A percentile compares a stretch with the other conserved stretches of the same genome.
These are phyloP conservation scores for Ophiostoma novo-ulmi DNA, from an alignment of 2,329 filamentous ascomycete genomes.

Conservation along the genomic window DNA sequence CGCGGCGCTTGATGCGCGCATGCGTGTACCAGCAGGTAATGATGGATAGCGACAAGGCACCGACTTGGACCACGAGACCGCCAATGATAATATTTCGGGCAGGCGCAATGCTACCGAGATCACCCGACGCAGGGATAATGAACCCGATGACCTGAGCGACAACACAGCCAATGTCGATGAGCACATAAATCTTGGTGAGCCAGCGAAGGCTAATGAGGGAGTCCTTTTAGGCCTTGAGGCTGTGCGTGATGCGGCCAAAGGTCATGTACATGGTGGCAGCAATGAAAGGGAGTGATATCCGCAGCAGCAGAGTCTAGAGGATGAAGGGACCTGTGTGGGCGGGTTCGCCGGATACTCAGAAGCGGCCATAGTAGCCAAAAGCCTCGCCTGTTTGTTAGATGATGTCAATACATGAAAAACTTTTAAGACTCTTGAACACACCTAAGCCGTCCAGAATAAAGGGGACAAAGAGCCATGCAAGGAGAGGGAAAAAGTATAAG, in stretches of 20 bases:
- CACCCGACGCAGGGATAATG: not conserved
- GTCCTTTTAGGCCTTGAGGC: not conserved
- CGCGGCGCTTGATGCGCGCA: not conserved
- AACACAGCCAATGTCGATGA: slow-evolving; percentile 5
- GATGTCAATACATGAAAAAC: not conserved
- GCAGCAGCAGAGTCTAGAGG: not conserved
- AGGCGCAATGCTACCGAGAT: not conserved
- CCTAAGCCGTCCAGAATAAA: not conserved
- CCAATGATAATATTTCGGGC: not conserved
- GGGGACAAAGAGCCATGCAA: not conserved
- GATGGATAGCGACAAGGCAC: not conserved
- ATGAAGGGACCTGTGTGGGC: not conserved
- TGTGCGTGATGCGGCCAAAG: not conserved
- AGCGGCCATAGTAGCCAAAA: not conserved
- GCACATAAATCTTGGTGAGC: slow-evolving; percentile 1
- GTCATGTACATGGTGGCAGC: not conserved
- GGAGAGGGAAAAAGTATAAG: not conserved
- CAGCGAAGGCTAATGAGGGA: not conserved
- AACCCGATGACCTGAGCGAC: not conserved
- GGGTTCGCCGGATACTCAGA: not conserved
- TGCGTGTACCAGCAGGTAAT: not conserved
- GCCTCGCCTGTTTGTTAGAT: not conserved
- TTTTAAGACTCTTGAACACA: not conserved
- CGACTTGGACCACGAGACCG: not conserved
- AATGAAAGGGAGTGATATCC: not conserved